These are phyloP conservation scores for Chlamydomonas urium DNA, from an alignment of 139 green algal species.

Conservation along the genomic window DNA sequence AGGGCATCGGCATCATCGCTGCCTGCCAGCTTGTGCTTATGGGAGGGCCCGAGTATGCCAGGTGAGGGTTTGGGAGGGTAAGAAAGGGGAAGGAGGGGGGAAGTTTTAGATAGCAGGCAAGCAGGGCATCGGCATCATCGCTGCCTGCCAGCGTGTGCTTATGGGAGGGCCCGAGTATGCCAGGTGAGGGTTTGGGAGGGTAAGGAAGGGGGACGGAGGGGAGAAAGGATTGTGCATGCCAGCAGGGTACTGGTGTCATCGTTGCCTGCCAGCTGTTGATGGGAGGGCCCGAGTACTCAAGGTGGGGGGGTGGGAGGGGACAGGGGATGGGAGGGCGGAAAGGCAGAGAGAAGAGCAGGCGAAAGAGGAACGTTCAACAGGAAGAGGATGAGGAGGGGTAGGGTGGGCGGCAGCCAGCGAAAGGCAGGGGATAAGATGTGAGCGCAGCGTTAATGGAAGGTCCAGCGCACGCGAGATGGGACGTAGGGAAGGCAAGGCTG, in stretches of 20 bases:
- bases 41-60: conserved; percentile 54
- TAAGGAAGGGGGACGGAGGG: background rate
- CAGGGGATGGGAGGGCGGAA: no score
- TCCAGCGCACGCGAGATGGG: no score
- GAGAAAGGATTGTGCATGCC: conserved; percentile 54
- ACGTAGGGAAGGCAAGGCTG: no score
- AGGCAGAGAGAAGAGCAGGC: no score
- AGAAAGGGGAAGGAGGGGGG: background rate
- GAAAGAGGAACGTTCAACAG: no score
- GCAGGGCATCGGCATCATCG: conserved; percentile 64
- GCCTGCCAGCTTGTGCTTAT: conserved; percentile 64
- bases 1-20: conserved; percentile 62
- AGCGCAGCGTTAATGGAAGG: no score
- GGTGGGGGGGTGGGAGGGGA: conserved; percentile 8
- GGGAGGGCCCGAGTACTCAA: conserved; percentile 53
- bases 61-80: conserved; percentile 13
- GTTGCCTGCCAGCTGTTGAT: conserved; percentile 61
- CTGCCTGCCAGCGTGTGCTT: conserved; percentile 56
- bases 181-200: conserved; percentile 10
- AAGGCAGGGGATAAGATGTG: no score
- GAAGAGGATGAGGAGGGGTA: no score
- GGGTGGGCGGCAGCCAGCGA: no score
- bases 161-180: conserved; percentile 62
- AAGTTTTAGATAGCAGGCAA: conserved; percentile 61
- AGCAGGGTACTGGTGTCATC: conserved; percentile 64